Evolutionary conservation across 2,329 filamentous ascomycete genomes (phyloP).

Genomic region (Penicillium sp.): DNA sequence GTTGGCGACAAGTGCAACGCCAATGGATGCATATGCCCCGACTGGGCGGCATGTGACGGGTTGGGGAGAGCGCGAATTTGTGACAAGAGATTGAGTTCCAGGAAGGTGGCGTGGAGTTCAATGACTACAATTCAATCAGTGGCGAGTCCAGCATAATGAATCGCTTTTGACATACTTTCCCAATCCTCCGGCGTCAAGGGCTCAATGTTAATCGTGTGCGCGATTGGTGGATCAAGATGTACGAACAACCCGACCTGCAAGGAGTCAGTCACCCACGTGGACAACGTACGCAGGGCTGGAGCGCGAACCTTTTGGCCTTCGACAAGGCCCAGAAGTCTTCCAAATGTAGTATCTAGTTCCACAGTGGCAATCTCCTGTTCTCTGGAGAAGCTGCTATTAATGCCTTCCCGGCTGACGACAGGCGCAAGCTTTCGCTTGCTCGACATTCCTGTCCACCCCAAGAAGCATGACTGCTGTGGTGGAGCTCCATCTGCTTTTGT

Average conservation of each 20-base stretch:
- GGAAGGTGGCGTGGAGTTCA: slow-evolving; percentile 89
- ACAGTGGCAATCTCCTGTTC: slow-evolving; percentile 73
- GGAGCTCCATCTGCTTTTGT: slow-evolving; percentile 48
- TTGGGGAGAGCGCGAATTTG: slow-evolving; percentile 93
- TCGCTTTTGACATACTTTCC: slow-evolving; percentile 58
- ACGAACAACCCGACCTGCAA: slow-evolving; percentile 56
- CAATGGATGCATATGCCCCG: slow-evolving; percentile 64
- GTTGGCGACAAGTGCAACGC: slow-evolving; percentile 92
- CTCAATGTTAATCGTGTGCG: slow-evolving; percentile 94
- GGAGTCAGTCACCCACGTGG: slow-evolving; percentile 35
- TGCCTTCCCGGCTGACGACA: slow-evolving; percentile 67
- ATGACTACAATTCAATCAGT: slow-evolving; percentile 55
- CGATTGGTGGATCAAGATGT: slow-evolving; percentile 83
- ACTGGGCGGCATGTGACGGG: slow-evolving; percentile 57
- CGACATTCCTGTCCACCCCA: slow-evolving; percentile 97
- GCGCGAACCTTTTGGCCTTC: slow-evolving; percentile 72
- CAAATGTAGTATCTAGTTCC: slow-evolving; percentile 83
- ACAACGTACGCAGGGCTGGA: background rate
- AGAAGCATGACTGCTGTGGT: slow-evolving; percentile 65
- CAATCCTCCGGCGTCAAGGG: slow-evolving; percentile 92
- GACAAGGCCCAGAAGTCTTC: slow-evolving; percentile 64
- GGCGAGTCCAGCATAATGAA: background rate
- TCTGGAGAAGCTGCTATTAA: slow-evolving; percentile 55
- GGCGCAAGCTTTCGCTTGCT: slow-evolving; percentile 76
- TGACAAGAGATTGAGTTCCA: slow-evolving; percentile 86